A percentile compares a stretch with the other conserved stretches of the same genome.
Evolutionary conservation across 306 rosid genomes (phyloP).

Genomic region (Glycine soja): DNA sequence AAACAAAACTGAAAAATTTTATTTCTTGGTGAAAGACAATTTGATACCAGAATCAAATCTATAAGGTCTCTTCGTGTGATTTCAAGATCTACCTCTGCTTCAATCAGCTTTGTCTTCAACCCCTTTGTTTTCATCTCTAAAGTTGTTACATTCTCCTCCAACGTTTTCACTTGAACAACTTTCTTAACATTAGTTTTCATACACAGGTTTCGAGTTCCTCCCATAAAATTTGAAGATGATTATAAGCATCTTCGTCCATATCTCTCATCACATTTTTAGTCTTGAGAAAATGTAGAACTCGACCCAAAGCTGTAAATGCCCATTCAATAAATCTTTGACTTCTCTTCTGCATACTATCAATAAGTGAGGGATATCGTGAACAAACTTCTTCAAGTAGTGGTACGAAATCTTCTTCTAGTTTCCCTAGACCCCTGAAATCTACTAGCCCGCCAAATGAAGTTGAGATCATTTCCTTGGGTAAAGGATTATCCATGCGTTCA

Average conservation of each 20-base stretch:
- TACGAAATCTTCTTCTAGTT: conserved; percentile 20
- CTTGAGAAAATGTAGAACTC: conserved; percentile 43
- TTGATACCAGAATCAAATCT: no score
- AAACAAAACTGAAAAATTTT: no score
- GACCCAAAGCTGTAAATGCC: conserved; percentile 46
- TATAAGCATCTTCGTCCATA: conserved; percentile 19
- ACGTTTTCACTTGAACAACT: background rate
- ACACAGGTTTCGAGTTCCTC: conserved; percentile 30
- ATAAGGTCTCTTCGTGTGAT: no score
- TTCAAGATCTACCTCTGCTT: no score
- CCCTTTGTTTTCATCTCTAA: conserved; percentile 23
- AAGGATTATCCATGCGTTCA: no score
- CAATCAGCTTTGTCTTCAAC: background rate
- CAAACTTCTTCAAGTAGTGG: conserved; percentile 35
- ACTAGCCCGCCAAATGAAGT: background rate
- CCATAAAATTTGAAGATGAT: conserved; percentile 41
- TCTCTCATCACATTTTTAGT: conserved; percentile 29
- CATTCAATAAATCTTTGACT: conserved; percentile 26
- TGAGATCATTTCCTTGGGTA: background rate
- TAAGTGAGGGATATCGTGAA: conserved; percentile 1
- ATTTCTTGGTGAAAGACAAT: no score
- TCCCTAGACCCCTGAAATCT: conserved; percentile 21
- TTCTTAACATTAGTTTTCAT: conserved; percentile 2
- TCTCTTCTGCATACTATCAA: conserved; percentile 5
- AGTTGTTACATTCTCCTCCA: background rate